Evolutionary conservation across 371 early-diverging fungal species (phyloP).

Genomic region (Mortierella sp.): DNA sequence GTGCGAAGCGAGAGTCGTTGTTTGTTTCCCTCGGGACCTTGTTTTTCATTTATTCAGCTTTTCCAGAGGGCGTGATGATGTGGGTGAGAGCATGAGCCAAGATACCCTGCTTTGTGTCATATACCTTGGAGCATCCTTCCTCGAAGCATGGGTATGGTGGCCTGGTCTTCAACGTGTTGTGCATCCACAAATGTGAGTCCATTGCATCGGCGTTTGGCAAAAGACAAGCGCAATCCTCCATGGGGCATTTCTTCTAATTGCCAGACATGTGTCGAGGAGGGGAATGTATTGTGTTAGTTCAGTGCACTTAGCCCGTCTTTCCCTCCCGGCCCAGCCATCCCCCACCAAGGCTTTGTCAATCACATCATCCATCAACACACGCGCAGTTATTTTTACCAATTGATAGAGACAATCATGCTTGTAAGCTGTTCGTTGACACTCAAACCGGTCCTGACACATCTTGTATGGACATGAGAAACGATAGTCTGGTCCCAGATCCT

Average conservation of each 20-base stretch:
- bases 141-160: conserved; percentile 51
- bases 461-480: conserved; percentile 38
- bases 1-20: background rate
- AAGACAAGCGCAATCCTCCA: conserved; percentile 27
- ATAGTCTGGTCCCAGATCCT: conserved; percentile 29
- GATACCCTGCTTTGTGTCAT: conserved; percentile 42
- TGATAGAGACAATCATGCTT: conserved; percentile 37
- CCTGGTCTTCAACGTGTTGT: conserved; percentile 43
- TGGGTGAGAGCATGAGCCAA: conserved; percentile 39
- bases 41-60: background rate
- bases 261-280: background rate
- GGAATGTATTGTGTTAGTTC: background rate
- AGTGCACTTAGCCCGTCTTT: no score
- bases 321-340: no score
- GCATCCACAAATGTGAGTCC: conserved; percentile 48
- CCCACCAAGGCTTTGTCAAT: no score
- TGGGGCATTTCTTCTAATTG: conserved; percentile 22
- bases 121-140: conserved; percentile 39
- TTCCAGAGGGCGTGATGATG: conserved; percentile 4
- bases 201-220: conserved; percentile 24
- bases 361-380: background rate
- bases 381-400: conserved; percentile 7
- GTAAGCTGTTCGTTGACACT: conserved; percentile 40
- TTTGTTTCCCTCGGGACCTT: background rate
- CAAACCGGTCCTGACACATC: conserved; percentile 22